phyloP scores from a whole-genome alignment of 345 rosid genomes.

The Euphorbia lathyris region DNA sequence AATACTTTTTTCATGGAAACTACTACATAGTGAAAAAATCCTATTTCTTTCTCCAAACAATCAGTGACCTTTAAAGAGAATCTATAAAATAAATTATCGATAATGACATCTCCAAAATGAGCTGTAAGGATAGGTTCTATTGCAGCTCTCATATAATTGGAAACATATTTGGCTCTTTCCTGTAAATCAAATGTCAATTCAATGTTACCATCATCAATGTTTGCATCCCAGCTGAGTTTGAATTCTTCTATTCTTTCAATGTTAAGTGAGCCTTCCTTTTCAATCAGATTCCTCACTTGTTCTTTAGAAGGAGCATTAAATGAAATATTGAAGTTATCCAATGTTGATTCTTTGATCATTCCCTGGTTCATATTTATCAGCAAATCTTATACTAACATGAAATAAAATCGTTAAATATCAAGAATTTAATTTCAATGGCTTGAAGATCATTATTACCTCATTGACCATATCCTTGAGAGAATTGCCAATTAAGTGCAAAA shows the following conservation, averaged over 20 bases:
- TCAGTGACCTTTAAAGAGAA: background rate
- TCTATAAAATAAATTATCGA: constrained; percentile 11
- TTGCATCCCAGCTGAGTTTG: background rate
- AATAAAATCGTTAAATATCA: background rate
- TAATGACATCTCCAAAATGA: constrained; percentile 10
- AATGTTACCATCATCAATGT: background rate
- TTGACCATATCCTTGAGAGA: constrained; percentile 11
- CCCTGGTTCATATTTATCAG: background rate
- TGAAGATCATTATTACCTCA: constrained; percentile 5
- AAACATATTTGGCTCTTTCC: background rate
- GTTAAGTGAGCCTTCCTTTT: constrained; percentile 3
- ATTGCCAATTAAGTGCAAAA: constrained; percentile 27
- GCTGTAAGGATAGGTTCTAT: constrained; percentile 3
- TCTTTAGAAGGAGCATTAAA: background rate
- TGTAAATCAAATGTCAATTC: background rate
- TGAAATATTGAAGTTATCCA: constrained; percentile 13
- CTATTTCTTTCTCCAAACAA: background rate
- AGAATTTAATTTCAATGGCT: too few species aligned
- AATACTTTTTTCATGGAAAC: too few species aligned
- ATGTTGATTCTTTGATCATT: constrained; percentile 3
- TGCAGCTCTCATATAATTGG: background rate
- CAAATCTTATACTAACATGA: background rate
- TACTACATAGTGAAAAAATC: too few species aligned
- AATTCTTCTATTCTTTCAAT: background rate
- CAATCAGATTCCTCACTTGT: background rate